Evolutionary conservation across 2,329 filamentous ascomycete species (phyloP), one percentile per base, ranked within the genome.

Genomic region (Xylaria sp.): DNA sequence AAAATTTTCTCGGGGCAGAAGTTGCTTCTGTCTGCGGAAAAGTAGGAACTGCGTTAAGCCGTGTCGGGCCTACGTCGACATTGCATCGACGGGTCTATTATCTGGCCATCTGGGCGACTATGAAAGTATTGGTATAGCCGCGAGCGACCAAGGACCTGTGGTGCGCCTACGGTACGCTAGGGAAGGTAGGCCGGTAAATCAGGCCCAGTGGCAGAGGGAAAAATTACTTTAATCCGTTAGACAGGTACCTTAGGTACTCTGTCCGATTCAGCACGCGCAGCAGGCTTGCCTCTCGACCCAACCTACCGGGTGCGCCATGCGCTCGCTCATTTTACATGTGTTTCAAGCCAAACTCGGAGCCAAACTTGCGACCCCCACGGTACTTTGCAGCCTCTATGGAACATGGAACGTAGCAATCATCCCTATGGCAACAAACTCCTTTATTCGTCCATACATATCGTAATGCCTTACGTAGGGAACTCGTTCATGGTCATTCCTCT

Each of bases 301-400:
- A 58, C 48, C 59, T 53, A 7, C 48, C 39, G 59, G 59, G 49
- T 59, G 44, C 57, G 54, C 54, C 35, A 37, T 50, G 54, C 52
- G 42, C 42, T 50, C n/a, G 37, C 56, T 61, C 56, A 61, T 61
- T 59, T 59, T 46, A 59, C 56, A 6, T 49, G 44, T 49, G 53
- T 55, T 56, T 61, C 52, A 54, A 54, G 49, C 3, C 52, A 52
- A 50, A 52, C 53, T 30, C 48, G 48, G 54, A n/a, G 49, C 49
- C 49, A 51, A 51, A 51, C 19, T 35, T 35, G 13, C 23, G 11
- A 51, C 49, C 4, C 2, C 10, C 49, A 11, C 30, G 49, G 49
- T 34, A 16, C 16, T 16, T 16, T 16, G 16, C 16, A 34, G 11
- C 3, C 11, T n/a, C n/a, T 46, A 2, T 46, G 4, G 5, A n/a